These are phyloP conservation scores for Trypanosoma avium DNA, from an alignment of 208 protist species.

Conservation along the genomic window DNA sequence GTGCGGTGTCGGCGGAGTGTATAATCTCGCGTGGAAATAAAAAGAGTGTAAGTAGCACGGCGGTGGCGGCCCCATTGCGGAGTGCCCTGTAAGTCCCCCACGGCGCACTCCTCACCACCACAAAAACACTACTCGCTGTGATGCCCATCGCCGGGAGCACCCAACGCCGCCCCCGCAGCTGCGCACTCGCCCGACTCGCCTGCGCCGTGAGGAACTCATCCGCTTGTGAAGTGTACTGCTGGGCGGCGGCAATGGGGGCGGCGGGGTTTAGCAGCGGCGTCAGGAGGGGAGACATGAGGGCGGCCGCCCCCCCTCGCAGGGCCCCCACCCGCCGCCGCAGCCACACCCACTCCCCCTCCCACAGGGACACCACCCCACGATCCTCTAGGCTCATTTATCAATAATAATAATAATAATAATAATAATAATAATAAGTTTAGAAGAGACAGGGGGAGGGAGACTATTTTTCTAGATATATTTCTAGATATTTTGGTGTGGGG, in stretches of 20 bases:
- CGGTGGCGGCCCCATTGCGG: conserved; percentile 58
- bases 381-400: conserved; percentile 21
- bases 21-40: conserved; percentile 69
- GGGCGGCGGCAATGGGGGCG: conserved; percentile 46
- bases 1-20: conserved; percentile 21
- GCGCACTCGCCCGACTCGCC: conserved; percentile 31
- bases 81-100: conserved; percentile 54
- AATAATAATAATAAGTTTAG: too few species aligned
- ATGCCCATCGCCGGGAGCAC: conserved; percentile 62
- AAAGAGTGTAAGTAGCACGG: conserved; percentile 42
- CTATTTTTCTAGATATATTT: too few species aligned
- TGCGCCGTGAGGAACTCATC: conserved; percentile 49
- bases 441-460: too few species aligned
- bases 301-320: conserved; percentile 8
- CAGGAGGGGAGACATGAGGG: conserved; percentile 29
- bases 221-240: conserved; percentile 38
- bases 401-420: too few species aligned
- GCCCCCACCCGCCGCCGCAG: conserved; percentile 40
- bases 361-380: conserved; percentile 39
- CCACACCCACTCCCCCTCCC: conserved; percentile 81
- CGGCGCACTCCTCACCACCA: conserved; percentile 51
- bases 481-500: too few species aligned
- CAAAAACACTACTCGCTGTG: conserved; percentile 39
- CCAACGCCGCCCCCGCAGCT: conserved; percentile 46
- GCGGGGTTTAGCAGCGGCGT: too few species aligned